Conservation (phyloP, 768 basidiomycete genomes). For the Leucosporidium creatinivorum region DNA sequence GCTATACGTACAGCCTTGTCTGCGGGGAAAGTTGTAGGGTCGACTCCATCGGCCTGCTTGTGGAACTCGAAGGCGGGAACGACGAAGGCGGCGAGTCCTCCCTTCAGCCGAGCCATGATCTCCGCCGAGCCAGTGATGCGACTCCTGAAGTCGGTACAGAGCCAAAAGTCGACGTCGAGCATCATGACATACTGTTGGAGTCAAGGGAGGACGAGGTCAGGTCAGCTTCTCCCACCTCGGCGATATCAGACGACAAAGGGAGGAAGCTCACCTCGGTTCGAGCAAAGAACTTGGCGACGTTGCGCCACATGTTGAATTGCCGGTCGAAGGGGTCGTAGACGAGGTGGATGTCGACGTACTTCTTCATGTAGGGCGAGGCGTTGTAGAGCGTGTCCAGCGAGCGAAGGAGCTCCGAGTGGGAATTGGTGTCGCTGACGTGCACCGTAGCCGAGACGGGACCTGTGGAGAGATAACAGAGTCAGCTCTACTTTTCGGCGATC, state of each 20-base stretch:
- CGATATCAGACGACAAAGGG: not conserved
- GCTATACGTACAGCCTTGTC: constrained; percentile 55
- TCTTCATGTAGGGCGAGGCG: constrained; percentile 58
- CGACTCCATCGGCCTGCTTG: constrained; percentile 57
- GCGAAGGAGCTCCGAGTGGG: constrained; percentile 49
- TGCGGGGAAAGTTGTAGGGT: constrained; percentile 56
- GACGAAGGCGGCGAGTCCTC: constrained; percentile 63
- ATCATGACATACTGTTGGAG: constrained; percentile 60
- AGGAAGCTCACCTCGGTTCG: constrained; percentile 51
- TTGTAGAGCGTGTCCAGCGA: constrained; percentile 61
- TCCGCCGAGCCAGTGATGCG: constrained; percentile 49
- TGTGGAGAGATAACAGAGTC: constrained; percentile 35
- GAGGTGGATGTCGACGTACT: constrained; percentile 74
- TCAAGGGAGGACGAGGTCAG: not conserved
- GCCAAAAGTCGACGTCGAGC: constrained; percentile 81
- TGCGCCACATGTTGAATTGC: constrained; percentile 85
- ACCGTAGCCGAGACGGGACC: constrained; percentile 80
- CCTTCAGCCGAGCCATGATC: constrained; percentile 47
- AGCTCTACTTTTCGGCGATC: not conserved
- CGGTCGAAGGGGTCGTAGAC: constrained; percentile 67
- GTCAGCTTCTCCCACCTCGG: too few species aligned
- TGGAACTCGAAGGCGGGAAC: constrained; percentile 78
- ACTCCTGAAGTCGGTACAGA: constrained; percentile 70
- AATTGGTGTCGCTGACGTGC: constrained; percentile 52
- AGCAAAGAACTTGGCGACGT: constrained; percentile 73